phyloP scores from a whole-genome alignment of 2,329 filamentous ascomycete genomes.

The Microcera coccophila region DNA sequence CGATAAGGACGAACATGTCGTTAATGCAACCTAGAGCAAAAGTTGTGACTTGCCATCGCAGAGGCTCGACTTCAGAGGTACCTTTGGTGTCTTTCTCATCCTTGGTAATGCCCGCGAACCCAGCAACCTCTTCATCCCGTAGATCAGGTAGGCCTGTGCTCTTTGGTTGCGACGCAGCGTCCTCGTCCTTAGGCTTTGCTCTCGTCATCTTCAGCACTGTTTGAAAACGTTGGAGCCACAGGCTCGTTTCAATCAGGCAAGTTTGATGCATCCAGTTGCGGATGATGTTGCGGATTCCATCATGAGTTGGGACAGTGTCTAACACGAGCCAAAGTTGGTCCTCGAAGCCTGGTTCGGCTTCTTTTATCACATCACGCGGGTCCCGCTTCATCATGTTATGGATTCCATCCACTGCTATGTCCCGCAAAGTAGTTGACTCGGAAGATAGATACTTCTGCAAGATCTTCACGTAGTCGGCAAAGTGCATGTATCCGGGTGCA shows the following conservation, averaged over 20 bases:
- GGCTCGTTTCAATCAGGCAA: constrained; percentile 69
- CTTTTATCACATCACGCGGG: constrained; percentile 73
- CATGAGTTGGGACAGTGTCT: constrained; percentile 70
- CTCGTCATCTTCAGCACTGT: constrained; percentile 84
- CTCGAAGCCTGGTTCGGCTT: constrained; percentile 75
- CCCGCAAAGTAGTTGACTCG: constrained; percentile 63
- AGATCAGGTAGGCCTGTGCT: constrained; percentile 64
- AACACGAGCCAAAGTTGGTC: constrained; percentile 89
- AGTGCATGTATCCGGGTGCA: constrained; percentile 81
- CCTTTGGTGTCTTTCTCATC: constrained; percentile 51
- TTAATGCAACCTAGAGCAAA: constrained; percentile 89
- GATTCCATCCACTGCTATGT: constrained; percentile 80
- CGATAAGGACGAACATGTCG: constrained; percentile 75
- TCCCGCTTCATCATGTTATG: constrained; percentile 95
- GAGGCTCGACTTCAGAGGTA: constrained; percentile 70
- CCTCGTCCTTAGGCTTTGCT: constrained; percentile 56
- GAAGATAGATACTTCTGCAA: constrained; percentile 76
- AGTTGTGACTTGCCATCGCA: constrained; percentile 92
- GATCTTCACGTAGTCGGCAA: constrained; percentile 74
- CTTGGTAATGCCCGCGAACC: constrained; percentile 69
- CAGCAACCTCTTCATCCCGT: constrained; percentile 93
- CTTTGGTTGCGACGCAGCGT: constrained; percentile 43
- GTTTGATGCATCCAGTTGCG: constrained; percentile 93
- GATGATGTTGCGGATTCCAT: constrained; percentile 80
- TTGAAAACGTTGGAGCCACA: constrained; percentile 90